Conservation (phyloP, 257 asterid species). For the Asclepias syriaca region DNA sequence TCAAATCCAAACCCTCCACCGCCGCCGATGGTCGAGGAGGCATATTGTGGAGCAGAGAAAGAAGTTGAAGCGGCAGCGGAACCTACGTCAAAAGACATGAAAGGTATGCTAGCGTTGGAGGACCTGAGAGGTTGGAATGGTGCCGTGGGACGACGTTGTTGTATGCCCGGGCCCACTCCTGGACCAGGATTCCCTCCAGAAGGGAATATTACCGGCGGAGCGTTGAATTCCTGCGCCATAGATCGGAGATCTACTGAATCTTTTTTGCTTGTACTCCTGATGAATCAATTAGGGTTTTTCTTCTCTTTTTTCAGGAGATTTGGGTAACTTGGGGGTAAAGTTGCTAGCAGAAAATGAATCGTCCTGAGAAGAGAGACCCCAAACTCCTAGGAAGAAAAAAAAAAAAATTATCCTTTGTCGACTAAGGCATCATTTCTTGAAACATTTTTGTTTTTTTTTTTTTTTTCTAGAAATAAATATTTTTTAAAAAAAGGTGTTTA, state of each 20-base stretch:
- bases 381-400: too few species aligned
- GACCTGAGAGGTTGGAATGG: slow-evolving; percentile 80
- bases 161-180: slow-evolving; percentile 33
- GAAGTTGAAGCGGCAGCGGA: slow-evolving; percentile 73
- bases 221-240: slow-evolving; percentile 80
- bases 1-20: slow-evolving; percentile 54
- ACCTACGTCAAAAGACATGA: slow-evolving; percentile 77
- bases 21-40: slow-evolving; percentile 38
- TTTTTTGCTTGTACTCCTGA: not conserved
- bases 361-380: too few species aligned
- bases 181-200: slow-evolving; percentile 56
- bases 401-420: too few species aligned
- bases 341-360: too few species aligned
- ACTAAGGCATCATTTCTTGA: too few species aligned
- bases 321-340: too few species aligned
- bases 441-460: too few species aligned
- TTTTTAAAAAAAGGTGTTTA: too few species aligned
- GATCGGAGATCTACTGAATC: slow-evolving; percentile 33
- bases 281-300: slow-evolving; percentile 3
- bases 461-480: too few species aligned
- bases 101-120: slow-evolving; percentile 64
- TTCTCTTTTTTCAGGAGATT: not conserved
- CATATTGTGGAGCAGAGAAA: slow-evolving; percentile 63
- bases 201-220: slow-evolving; percentile 78
- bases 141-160: slow-evolving; percentile 85